These are phyloP conservation scores for Penicillium freii DNA, from an alignment of 2,329 filamentous ascomycete genomes.

Conservation along the genomic window DNA sequence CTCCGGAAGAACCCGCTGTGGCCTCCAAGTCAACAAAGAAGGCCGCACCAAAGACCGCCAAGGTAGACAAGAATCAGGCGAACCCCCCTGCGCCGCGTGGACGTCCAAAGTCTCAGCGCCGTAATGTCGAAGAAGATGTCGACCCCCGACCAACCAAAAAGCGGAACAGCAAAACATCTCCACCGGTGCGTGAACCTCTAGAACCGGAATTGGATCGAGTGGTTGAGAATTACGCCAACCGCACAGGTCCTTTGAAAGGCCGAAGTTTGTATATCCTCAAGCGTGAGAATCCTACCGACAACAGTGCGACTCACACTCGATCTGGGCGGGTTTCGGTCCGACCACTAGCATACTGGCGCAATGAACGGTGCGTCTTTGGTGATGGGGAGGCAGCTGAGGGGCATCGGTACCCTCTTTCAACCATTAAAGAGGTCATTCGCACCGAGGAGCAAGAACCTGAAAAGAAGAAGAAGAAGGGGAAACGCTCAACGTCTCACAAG, in stretches of 20 bases:
- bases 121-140: conserved; percentile 19
- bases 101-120: conserved; percentile 30
- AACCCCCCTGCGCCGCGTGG: conserved; percentile 32
- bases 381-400: conserved; percentile 57
- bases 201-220: conserved; percentile 43
- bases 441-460: conserved; percentile 60
- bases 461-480: conserved; percentile 33
- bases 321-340: conserved; percentile 75
- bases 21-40: conserved; percentile 22
- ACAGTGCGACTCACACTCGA: conserved; percentile 62
- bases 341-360: conserved; percentile 82
- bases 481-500: conserved; percentile 33
- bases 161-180: conserved; percentile 25
- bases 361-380: conserved; percentile 73
- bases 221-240: conserved; percentile 45
- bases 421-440: conserved; percentile 74
- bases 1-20: conserved; percentile 13
- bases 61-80: conserved; percentile 19
- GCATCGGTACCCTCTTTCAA: conserved; percentile 62
- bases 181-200: conserved; percentile 26
- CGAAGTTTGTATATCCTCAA: conserved; percentile 52
- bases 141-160: conserved; percentile 35
- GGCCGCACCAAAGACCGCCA: conserved; percentile 16
- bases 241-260: conserved; percentile 47
- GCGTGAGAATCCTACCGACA: conserved; percentile 53